Percentiles rank a stretch among this genome's conserved stretches.
These are phyloP conservation scores for Coemansia guatemalensis DNA, from an alignment of 192 early-diverging fungal genomes.

Conservation along the genomic window DNA sequence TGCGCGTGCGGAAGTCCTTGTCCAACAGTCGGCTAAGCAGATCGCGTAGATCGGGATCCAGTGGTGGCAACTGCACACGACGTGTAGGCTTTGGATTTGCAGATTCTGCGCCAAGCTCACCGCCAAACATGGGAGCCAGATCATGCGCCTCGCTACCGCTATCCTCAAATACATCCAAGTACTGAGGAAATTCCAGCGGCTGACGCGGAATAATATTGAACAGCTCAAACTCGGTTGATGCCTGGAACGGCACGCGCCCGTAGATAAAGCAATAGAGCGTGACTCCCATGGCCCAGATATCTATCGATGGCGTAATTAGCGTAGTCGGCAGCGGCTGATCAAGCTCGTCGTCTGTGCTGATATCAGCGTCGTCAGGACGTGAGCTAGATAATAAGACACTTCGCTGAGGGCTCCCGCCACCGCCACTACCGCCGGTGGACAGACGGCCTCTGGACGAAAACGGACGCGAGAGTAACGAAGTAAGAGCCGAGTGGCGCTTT, in stretches of 20 bases:
- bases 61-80: constrained; percentile 31
- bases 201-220: constrained; percentile 86
- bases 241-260: constrained; percentile 90
- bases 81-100: background rate
- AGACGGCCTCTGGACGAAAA: constrained; percentile 40
- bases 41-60: constrained; percentile 66
- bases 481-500: constrained; percentile 49
- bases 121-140: constrained; percentile 1
- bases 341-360: constrained; percentile 15
- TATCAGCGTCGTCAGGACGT: constrained; percentile 12
- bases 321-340: constrained; percentile 44
- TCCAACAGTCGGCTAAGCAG: constrained; percentile 73
- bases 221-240: constrained; percentile 93
- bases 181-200: constrained; percentile 58
- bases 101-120: background rate
- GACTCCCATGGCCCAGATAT: constrained; percentile 97
- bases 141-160: constrained; percentile 7
- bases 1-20: constrained; percentile 82
- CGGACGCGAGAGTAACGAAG: constrained; percentile 43
- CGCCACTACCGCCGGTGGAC: constrained; percentile 13
- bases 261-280: constrained; percentile 93
- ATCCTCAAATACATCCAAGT: constrained; percentile 22
- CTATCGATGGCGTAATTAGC: constrained; percentile 83
- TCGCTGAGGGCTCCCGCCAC: constrained; percentile 12
- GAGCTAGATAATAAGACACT: constrained; percentile 4